Conservation (phyloP, 495 filamentous ascomycete species). For the Opeltia flavorubescens region DNA sequence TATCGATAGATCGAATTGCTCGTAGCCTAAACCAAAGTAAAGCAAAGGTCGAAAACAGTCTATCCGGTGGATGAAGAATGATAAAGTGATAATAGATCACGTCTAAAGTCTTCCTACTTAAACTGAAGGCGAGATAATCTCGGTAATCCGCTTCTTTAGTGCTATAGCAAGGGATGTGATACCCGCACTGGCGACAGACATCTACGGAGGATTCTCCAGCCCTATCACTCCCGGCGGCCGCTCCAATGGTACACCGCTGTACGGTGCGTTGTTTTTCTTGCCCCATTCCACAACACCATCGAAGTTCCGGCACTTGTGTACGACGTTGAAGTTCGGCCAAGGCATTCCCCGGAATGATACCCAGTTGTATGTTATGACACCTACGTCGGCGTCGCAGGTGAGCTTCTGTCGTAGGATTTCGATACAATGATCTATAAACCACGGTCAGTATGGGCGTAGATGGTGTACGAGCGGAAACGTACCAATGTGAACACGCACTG, state of each 20-base stretch:
- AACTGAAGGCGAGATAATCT: too few relatives aligned
- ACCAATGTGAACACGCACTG: constrained; percentile 3
- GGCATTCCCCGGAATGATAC: not conserved
- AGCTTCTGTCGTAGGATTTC: constrained; percentile 3
- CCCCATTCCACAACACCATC: constrained; percentile 38
- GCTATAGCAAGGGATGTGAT: too few relatives aligned
- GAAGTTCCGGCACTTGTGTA: constrained; percentile 41
- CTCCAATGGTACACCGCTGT: not conserved
- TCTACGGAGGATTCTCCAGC: not conserved
- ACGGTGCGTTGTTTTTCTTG: constrained; percentile 29
- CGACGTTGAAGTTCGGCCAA: constrained; percentile 33
- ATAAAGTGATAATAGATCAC: too few relatives aligned
- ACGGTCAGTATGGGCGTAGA: not conserved
- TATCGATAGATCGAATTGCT: too few relatives aligned
- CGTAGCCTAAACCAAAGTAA: too few relatives aligned
- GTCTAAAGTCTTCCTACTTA: too few relatives aligned
- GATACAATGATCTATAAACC: not conserved
- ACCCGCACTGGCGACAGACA: too few relatives aligned
- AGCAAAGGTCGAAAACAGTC: too few relatives aligned
- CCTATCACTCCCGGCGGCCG: not conserved
- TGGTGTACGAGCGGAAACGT: not conserved
- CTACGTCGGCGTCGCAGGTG: constrained; percentile 3
- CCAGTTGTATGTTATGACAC: constrained; percentile 1
- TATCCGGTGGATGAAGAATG: too few relatives aligned
- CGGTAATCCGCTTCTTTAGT: too few relatives aligned